Percentiles rank a stretch among this genome's conserved stretches.
These are phyloP conservation scores for Phyllosticta citrichinensis DNA, from an alignment of 2,329 filamentous ascomycete genomes.

Conservation along the genomic window DNA sequence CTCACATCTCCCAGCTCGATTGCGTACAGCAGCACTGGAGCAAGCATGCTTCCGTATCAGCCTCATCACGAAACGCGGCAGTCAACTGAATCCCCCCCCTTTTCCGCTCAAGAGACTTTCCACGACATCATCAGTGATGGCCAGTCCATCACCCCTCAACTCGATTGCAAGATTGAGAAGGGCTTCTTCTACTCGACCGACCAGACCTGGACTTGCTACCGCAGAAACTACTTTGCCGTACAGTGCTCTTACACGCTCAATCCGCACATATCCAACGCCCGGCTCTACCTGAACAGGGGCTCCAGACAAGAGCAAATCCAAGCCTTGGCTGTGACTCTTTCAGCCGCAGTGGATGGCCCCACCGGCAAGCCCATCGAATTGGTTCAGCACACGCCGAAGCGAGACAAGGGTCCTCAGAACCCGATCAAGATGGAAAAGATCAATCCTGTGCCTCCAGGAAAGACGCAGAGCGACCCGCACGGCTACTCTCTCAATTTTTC, in stretches of 20 bases:
- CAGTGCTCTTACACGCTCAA: constrained; percentile 65
- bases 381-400: constrained; percentile 83
- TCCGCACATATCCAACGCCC: constrained; percentile 48
- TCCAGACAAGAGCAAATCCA: constrained; percentile 48
- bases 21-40: constrained; percentile 13
- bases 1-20: constrained; percentile 12
- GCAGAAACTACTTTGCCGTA: constrained; percentile 84
- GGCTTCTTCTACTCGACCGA: constrained; percentile 72
- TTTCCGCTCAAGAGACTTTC: constrained; percentile 38
- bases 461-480: constrained; percentile 29
- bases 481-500: constrained; percentile 29
- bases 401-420: constrained; percentile 75
- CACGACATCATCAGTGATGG: constrained; percentile 55
- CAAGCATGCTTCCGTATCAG: constrained; percentile 13
- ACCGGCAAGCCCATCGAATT: constrained; percentile 70
- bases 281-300: constrained; percentile 46
- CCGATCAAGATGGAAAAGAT: constrained; percentile 63
- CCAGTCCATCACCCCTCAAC: constrained; percentile 55
- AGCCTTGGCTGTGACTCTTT: constrained; percentile 74
- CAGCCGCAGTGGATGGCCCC: constrained; percentile 69
- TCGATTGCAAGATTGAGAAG: constrained; percentile 75
- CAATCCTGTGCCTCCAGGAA: constrained; percentile 52
- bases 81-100: constrained; percentile 32
- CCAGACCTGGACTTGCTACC: constrained; percentile 83
- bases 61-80: constrained; percentile 15